phyloP scores from a whole-genome alignment of 176 grass and related monocot genomes.

The Secale cereale region DNA sequence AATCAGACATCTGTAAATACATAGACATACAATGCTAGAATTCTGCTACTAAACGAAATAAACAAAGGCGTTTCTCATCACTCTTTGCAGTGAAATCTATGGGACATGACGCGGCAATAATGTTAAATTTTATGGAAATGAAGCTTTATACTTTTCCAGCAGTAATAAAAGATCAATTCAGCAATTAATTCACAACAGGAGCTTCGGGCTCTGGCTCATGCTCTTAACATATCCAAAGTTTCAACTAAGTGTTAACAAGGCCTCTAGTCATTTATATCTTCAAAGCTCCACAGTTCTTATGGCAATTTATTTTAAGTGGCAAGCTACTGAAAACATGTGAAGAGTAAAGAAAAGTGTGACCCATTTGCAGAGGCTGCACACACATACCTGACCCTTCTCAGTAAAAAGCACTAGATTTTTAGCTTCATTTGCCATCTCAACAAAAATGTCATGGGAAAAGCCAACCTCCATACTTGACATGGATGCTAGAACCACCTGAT shows the following conservation, averaged over 20 bases:
- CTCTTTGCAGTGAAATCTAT: not conserved
- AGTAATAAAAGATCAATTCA: not conserved
- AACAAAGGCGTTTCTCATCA: not conserved
- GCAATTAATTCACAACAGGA: constrained; percentile 2
- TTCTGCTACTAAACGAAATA: not conserved
- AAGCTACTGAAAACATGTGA: constrained; percentile 14
- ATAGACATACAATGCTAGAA: constrained; percentile 14
- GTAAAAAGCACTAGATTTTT: constrained; percentile 95
- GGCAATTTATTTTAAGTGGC: not conserved
- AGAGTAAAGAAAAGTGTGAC: not conserved
- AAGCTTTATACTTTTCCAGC: not conserved
- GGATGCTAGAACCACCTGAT: constrained; percentile 85
- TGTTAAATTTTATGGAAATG: not conserved
- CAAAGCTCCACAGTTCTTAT: not conserved
- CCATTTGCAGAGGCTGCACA: constrained; percentile 3
- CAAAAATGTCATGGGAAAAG: constrained; percentile 99
- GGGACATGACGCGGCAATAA: not conserved
- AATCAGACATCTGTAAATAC: not conserved
- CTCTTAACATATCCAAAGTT: not conserved
- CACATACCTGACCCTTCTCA: constrained; percentile 85
- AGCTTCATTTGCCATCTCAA: constrained; percentile 81
- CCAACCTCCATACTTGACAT: constrained; percentile 96
- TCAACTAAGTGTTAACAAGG: not conserved
- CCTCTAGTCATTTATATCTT: not conserved
- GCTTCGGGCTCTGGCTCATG: not conserved